A percentile compares a stretch with the other conserved stretches of the same genome.
Conservation (phyloP, 768 basidiomycete genomes). For the Rhizopogon rudus region DNA sequence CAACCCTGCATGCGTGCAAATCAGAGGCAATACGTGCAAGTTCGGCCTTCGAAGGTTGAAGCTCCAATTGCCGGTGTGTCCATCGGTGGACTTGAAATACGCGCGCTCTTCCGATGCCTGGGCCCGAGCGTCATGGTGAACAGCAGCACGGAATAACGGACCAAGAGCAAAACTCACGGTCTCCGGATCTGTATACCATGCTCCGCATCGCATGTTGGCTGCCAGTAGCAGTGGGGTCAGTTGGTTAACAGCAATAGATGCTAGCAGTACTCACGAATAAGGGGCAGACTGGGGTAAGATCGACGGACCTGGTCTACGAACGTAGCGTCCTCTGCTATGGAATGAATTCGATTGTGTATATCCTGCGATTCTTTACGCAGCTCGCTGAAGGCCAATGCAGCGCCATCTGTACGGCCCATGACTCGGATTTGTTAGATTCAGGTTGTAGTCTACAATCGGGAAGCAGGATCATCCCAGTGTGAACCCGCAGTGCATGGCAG, state of each 20-base stretch:
- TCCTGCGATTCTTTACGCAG: constrained; percentile 69
- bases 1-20: constrained; percentile 56
- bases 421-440: no score
- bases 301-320: constrained; percentile 60
- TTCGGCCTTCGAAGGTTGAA: constrained; percentile 85
- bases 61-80: constrained; percentile 79
- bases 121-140: constrained; percentile 6
- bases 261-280: constrained; percentile 43
- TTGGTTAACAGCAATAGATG: neutral
- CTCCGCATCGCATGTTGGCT: constrained; percentile 93
- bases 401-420: constrained; percentile 1
- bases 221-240: neutral
- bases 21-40: constrained; percentile 64
- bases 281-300: constrained; percentile 44
- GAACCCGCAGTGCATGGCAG: neutral
- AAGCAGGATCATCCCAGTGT: neutral
- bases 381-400: constrained; percentile 34
- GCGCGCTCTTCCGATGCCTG: constrained; percentile 30
- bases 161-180: constrained; percentile 35
- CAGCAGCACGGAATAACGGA: neutral
- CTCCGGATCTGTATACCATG: constrained; percentile 83
- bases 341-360: constrained; percentile 84
- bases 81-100: constrained; percentile 93
- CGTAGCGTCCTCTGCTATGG: constrained; percentile 68
- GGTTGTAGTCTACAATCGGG: constrained; percentile 1